Base-by-base conservation (phyloP, 1,139 yeast genomes). In the Torulaspora pretoriensis region DNA sequence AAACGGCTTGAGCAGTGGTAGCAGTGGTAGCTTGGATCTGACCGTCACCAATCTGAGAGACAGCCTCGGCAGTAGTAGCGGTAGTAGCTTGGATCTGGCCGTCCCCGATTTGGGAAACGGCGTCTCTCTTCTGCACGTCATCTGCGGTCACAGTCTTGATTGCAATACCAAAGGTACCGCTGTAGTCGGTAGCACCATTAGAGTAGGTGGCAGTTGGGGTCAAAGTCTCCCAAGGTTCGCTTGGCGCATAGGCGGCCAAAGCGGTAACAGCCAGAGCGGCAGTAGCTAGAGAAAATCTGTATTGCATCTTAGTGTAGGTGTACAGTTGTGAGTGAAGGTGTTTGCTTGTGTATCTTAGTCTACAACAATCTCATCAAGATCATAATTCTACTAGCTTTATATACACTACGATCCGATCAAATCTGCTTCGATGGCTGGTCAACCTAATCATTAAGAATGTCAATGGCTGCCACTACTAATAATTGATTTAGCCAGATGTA, bases 201-300 rank as follows among this genome's bases (percentile, higher is more conserved):
- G 77, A 52, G 50, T 76, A 76, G 32, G 81, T 70, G 31, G 73
- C 75, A 38, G 70, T 54, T 55, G 90, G 89, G 34, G 87, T 81
- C 65, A 82, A 72, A 43, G 88, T 79, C 28, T 87, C 72, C 80
- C 86, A 81, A 57, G 90, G 82, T 55, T 79, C 83, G 48, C 85
- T 65, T 63, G 88, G 83, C 65, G 78, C 75, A 64, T 75, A 72
- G 57, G 86, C 81, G 61, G 90, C 79, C 63, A 79, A 48, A 49
- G 82, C 72, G 36, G 74, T 55, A 44, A 77, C 68, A 44, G 75
- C 72, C 44, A 80, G 60, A 51, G 68, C 61, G 59, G 61, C 68
- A 42, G 70, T 53, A 46, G 75, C 50, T 48, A 63, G 38, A 49
- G 63, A 51, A 32, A 57, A 53, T 36, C 55, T 60, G 57, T 57